A percentile compares a stretch with the other conserved stretches of the same genome.
phyloP scores from a whole-genome alignment of 345 rosid species.

The Anastatica hierochuntica region DNA sequence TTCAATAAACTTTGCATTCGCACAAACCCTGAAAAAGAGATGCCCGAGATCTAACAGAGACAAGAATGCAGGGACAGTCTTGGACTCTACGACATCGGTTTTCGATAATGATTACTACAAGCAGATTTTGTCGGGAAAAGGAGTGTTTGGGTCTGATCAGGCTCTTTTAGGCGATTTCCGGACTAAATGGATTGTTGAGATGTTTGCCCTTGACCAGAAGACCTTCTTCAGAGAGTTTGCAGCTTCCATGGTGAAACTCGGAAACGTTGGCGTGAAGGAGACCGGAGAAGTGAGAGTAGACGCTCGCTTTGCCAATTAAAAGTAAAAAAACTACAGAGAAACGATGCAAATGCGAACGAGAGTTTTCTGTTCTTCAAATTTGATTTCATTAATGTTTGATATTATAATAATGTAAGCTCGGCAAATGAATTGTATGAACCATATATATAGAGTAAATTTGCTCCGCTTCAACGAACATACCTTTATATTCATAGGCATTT shows the following conservation, averaged over 20 bases:
- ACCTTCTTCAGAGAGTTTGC: conserved; percentile 63
- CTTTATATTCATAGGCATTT: background rate
- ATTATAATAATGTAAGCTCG: background rate
- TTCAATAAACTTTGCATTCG: conserved; percentile 40
- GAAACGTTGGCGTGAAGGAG: conserved; percentile 54
- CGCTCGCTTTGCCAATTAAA: conserved; percentile 41
- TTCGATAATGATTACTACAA: conserved; percentile 66
- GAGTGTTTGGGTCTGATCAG: conserved; percentile 66
- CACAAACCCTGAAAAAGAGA: conserved; percentile 29
- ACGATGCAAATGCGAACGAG: too few relatives aligned
- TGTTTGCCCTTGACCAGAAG: conserved; percentile 44
- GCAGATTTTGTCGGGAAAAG: conserved; percentile 41
- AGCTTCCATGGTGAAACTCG: conserved; percentile 60
- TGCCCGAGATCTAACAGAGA: conserved; percentile 42
- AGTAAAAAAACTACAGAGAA: too few relatives aligned
- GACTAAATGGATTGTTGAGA: conserved; percentile 54
- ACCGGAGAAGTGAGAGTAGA: conserved; percentile 57
- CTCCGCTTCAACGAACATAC: conserved; percentile 5
- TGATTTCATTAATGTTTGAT: conserved; percentile 3
- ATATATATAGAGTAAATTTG: too few relatives aligned
- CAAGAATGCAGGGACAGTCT: conserved; percentile 48
- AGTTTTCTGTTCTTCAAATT: conserved; percentile 12
- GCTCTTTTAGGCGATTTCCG: conserved; percentile 37
- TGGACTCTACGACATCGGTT: conserved; percentile 50
- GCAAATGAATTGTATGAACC: conserved; percentile 1